Base-by-base conservation (phyloP, 768 basidiomycete genomes). In the Rhizopogon vulgaris region DNA sequence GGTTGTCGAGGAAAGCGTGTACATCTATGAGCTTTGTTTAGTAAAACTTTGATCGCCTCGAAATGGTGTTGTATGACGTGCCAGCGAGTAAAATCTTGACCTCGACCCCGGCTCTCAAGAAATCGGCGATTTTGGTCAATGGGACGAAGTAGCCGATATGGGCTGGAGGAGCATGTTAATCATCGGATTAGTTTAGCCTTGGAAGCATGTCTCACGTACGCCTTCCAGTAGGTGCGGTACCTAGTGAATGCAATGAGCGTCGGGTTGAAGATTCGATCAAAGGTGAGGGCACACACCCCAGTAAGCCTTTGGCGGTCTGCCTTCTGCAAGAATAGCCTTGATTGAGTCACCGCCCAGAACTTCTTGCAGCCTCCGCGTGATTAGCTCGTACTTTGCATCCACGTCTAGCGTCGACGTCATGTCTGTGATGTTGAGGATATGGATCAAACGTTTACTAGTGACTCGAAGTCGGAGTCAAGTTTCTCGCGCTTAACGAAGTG, bases 131-230 rank as follows among this genome's bases (percentile, higher is more conserved):
- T 76, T 99, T 99, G 22, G 83, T 85, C 55, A 98, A 72, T 2
- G 96, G 84, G 0, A 95, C 95, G 66, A 96, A 95, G 77, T 99
- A 99, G 6, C 91, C 96, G 52, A 98, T 87, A 62, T 98, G 96
- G 6, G 95, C 95, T 98, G 61, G 24, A 28, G 6, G 9, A n/a
- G 36, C 22, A 22, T 48, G 52, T 38, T 30, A 28, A 24, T 39
- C 27, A 25, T 30, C 37, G 22, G 10, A 40, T 38, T 49, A 4
- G 14, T 32, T 18, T 32, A 9, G 18, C 14, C 14, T n/a, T 14
- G 14, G 2, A 34, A 24, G 1, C 14, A 34, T 15, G 2, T 46
- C 15, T 8, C 32, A 71, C 90, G 71, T 68, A 97, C 94, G 95
- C 73, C 93, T 73, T 59, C 95, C 95, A 7, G 95, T 98, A 1